A percentile compares a stretch with the other conserved stretches of the same genome.
phyloP scores from a whole-genome alignment of 108 stramenopile genomes.

The Phaeodactylum tricornutum region DNA sequence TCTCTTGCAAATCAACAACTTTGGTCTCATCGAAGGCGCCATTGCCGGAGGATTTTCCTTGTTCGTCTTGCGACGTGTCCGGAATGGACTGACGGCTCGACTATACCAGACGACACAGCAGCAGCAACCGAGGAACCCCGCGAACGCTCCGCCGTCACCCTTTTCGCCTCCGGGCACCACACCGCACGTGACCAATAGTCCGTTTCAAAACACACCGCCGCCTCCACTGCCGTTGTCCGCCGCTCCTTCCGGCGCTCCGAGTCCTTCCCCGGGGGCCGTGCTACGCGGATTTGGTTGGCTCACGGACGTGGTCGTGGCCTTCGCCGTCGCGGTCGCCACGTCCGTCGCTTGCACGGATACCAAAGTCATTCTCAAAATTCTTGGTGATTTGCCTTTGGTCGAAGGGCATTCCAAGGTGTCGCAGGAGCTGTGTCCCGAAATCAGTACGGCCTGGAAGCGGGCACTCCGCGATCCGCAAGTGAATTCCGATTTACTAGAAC shows the following conservation, averaged over 20 bases:
- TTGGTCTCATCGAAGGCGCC: slow-evolving; percentile 27
- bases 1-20: slow-evolving; percentile 12
- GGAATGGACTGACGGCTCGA: background rate
- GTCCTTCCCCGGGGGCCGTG: background rate
- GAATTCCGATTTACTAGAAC: background rate
- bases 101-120: background rate
- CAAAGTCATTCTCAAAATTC: background rate
- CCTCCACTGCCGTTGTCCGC: background rate
- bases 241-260: background rate
- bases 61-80: slow-evolving; percentile 16
- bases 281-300: background rate
- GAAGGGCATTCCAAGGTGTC: slow-evolving; percentile 6
- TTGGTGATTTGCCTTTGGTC: slow-evolving; percentile 3
- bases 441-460: background rate
- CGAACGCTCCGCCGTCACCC: background rate
- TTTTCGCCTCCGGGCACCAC: background rate
- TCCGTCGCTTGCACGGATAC: slow-evolving; percentile 4
- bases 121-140: background rate
- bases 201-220: background rate
- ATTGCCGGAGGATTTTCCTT: slow-evolving; percentile 18
- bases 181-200: slow-evolving; percentile 6
- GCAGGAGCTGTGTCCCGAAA: background rate
- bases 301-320: background rate
- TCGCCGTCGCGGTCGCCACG: slow-evolving; percentile 1
- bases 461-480: background rate